Conservation (phyloP, 192 early-diverging fungal genomes). For the Dissophora globulifera region DNA sequence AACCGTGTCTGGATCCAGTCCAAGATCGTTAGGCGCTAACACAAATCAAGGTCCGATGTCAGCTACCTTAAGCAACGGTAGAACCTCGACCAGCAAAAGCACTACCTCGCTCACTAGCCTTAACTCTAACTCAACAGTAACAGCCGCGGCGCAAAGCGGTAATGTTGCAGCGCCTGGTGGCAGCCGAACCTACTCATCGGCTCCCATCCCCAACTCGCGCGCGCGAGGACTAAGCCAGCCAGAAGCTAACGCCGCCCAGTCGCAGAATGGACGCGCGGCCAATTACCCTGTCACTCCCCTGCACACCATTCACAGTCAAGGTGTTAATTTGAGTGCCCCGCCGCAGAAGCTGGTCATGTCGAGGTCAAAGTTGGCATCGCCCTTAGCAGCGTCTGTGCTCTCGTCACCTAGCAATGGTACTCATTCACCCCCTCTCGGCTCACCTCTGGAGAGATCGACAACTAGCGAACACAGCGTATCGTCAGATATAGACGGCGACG, state of each 20-base stretch:
- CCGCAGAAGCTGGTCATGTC: constrained; percentile 42
- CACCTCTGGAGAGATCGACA: constrained; percentile 5
- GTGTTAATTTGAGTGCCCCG: constrained; percentile 1
- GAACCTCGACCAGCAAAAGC: constrained; percentile 2
- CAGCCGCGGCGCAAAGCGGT: not conserved
- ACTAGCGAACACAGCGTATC: not conserved
- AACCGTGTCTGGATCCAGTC: constrained; percentile 4
- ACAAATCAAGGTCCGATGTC: not conserved
- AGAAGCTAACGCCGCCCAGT: not conserved
- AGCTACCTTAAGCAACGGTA: constrained; percentile 1
- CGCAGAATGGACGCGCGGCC: not conserved
- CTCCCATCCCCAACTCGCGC: constrained; percentile 33
- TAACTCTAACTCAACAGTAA: not conserved
- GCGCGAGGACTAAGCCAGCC: constrained; percentile 24
- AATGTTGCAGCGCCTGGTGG: not conserved
- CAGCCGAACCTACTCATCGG: constrained; percentile 12
- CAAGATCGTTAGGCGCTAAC: constrained; percentile 9
- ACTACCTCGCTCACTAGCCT: not conserved
- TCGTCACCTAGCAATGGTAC: not conserved
- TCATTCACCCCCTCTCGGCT: constrained; percentile 3
- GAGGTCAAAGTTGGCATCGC: constrained; percentile 29
- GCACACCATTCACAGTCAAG: constrained; percentile 1
- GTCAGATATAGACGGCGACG: not conserved
- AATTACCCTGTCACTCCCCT: not conserved
- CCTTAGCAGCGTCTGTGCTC: constrained; percentile 1